phyloP scores from a whole-genome alignment of 345 rosid genomes.

The Aquilaria malaccensis region DNA sequence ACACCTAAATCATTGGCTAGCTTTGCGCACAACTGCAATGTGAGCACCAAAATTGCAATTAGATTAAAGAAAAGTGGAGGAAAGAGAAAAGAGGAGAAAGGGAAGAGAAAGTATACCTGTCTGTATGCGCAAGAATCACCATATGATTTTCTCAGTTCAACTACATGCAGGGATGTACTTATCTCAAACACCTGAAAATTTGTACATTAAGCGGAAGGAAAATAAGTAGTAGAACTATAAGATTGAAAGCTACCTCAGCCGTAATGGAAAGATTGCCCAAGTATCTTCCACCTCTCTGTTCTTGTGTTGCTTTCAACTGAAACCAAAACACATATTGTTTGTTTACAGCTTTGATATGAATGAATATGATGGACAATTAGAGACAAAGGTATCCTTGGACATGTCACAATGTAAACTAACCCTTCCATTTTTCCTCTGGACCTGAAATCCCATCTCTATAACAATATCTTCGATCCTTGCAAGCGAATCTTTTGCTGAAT shows the following conservation, averaged over 20 bases:
- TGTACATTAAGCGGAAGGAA: not conserved
- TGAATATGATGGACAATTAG: not conserved
- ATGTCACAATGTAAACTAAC: constrained; percentile 24
- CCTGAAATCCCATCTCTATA: constrained; percentile 80
- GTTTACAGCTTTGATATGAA: not conserved
- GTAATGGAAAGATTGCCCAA: constrained; percentile 58
- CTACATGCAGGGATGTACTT: constrained; percentile 69
- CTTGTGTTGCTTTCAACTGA: constrained; percentile 71
- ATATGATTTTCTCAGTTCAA: constrained; percentile 71
- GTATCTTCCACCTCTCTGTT: constrained; percentile 40
- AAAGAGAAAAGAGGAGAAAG: not conserved
- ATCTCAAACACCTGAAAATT: constrained; percentile 71
- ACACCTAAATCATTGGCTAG: constrained; percentile 59
- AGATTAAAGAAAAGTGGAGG: not conserved
- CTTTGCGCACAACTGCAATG: constrained; percentile 72
- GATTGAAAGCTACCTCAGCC: constrained; percentile 54
- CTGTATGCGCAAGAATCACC: constrained; percentile 77
- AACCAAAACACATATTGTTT: not conserved
- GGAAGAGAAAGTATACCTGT: constrained; percentile 40
- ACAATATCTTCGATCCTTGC: constrained; percentile 63
- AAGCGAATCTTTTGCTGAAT: constrained; percentile 57
- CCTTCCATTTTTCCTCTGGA: constrained; percentile 72
- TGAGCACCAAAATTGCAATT: constrained; percentile 2
- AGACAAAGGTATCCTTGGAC: not conserved
- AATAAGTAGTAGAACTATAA: not conserved